Conservation (phyloP, 495 filamentous ascomycete species). For the Podospora comata region DNA sequence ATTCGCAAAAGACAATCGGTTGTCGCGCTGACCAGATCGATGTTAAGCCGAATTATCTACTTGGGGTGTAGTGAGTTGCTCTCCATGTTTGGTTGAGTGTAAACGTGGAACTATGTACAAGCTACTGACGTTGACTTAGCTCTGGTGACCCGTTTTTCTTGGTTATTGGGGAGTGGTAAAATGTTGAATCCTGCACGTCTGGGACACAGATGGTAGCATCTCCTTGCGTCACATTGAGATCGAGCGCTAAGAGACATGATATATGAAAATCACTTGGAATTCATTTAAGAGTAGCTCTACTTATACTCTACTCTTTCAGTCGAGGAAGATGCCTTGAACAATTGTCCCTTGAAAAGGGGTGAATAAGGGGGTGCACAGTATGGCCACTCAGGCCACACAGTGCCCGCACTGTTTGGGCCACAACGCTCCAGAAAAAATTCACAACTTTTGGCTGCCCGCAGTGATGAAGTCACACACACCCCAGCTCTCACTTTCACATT, state of each 20-base stretch:
- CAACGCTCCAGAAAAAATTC: slow-evolving; percentile 10
- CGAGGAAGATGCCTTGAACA: no score
- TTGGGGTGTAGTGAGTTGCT: not conserved
- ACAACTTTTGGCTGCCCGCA: slow-evolving; percentile 6
- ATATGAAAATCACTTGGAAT: no score
- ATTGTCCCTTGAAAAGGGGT: not conserved
- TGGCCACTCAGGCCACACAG: not conserved
- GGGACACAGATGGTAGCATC: no score
- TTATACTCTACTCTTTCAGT: no score
- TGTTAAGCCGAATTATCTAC: not conserved
- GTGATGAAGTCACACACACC: slow-evolving; percentile 11
- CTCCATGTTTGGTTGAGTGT: not conserved
- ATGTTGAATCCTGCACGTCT: no score
- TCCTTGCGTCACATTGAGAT: no score
- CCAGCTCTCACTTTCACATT: slow-evolving; percentile 5
- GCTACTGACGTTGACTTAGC: not conserved
- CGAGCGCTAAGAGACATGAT: no score
- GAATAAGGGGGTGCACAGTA: not conserved
- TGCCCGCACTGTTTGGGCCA: slow-evolving; percentile 22
- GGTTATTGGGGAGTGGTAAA: not conserved
- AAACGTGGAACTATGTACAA: not conserved
- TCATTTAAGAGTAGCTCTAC: no score
- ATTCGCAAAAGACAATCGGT: not conserved
- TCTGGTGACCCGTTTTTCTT: not conserved
- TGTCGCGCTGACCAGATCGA: not conserved